Evolutionary conservation across 257 asterid species (phyloP), one percentile per base, ranked within the genome.

Genomic region (Solanum acaule): DNA sequence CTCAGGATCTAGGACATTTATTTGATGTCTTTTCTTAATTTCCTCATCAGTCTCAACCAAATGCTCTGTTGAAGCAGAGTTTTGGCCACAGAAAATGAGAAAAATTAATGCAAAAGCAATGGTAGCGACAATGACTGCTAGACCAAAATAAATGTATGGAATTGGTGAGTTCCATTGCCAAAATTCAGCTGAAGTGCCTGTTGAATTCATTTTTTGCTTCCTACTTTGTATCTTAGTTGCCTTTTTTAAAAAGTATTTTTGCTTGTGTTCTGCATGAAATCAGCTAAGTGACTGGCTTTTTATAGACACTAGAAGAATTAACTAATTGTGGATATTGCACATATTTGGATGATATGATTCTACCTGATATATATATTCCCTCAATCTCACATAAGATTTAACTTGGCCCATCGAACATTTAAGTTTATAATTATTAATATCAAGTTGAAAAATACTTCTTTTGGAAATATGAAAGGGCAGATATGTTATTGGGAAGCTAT

Each of bases 81-180:
- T 56, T 68, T 44, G 79, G 7, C 27, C 37, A 11, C 86, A 52
- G n/a, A 52, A 87, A 9, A 87, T 35, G 27, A 89, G 88, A 89
- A 37, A 59, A 72, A 83, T 11, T 52, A 87, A 44, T 9, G 91
- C 82, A 33, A 29, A 56, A 25, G 83, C 72, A 25, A 89, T 63
- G 1, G 59, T 37, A 3, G 27, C 10, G 49, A 87, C 8, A 44
- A 87, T 44, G 33, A 87, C 0, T 22, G 86, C 91, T 40, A 89
- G 29, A 6, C 76, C 52, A 29, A 63, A 61, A 83, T 89, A 89
- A 2, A 89, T 25, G 27, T 89, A 89, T 75, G 91, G 88, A 59
- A 89, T 33, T 34, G 91, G 91, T 56, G 91, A 82, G 16, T 87
- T 83, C 89, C 89, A 89, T 63, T 61, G 83, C 91, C 88, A 89